Percentiles rank a stretch among this genome's conserved stretches.
Evolutionary conservation across 176 grass and related monocot genomes (phyloP).

Genomic region (Dendrocalamus sinicus): DNA sequence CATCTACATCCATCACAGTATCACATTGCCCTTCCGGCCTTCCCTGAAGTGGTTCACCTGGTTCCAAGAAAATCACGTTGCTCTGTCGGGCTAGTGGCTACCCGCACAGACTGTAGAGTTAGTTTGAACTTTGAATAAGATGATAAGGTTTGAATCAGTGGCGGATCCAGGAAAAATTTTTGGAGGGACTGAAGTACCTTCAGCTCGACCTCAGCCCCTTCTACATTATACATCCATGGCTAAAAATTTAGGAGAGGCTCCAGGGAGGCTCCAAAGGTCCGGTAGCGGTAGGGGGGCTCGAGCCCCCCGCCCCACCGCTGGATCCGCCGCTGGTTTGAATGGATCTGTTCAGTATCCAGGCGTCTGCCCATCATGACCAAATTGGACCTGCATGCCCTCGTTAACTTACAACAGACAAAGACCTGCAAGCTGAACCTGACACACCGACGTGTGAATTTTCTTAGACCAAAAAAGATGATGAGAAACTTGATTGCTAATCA

Average conservation of each 20-base stretch:
- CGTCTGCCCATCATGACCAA: conserved; percentile 35
- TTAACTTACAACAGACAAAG: conserved; percentile 27
- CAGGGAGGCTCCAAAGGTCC: too few relatives aligned
- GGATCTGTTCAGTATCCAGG: conserved; percentile 1
- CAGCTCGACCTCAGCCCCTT: too few relatives aligned
- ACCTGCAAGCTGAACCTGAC: conserved; percentile 37
- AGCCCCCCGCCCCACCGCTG: too few relatives aligned
- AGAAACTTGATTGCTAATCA: background rate
- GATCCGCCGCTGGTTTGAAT: too few relatives aligned
- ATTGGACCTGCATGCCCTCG: conserved; percentile 19
- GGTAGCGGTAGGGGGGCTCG: too few relatives aligned
- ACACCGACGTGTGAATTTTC: conserved; percentile 24
- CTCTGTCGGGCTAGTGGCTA: background rate
- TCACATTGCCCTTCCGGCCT: background rate
- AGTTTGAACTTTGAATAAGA: background rate
- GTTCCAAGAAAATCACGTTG: background rate
- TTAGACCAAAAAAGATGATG: conserved; percentile 13
- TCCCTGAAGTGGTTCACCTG: background rate
- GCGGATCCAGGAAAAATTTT: too few relatives aligned
- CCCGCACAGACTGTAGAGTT: background rate
- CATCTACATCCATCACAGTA: background rate
- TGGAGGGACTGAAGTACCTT: too few relatives aligned
- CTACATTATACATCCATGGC: too few relatives aligned
- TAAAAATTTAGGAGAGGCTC: too few relatives aligned
- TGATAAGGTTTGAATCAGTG: conserved; percentile 23